phyloP scores from a whole-genome alignment of 1,284 basidiomycete species.

The Moesziomyces aphidis region DNA sequence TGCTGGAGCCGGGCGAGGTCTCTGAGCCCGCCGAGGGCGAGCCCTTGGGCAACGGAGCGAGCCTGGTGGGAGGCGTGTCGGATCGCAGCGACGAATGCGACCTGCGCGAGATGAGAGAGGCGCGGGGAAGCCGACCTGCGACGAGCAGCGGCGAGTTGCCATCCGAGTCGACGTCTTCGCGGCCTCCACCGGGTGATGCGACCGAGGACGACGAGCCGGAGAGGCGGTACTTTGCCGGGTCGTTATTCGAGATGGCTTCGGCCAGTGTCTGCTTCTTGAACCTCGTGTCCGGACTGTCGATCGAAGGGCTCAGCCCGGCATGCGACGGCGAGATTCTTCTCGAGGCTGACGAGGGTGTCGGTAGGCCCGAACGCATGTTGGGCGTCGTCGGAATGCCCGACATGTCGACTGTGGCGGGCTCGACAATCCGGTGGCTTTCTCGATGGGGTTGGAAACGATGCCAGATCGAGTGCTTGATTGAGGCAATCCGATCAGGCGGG shows the following conservation, averaged over 20 bases:
- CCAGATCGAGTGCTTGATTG: background rate
- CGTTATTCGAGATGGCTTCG: conserved; percentile 49
- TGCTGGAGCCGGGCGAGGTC: conserved; percentile 19
- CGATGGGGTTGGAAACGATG: no score
- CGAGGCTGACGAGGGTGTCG: conserved; percentile 30
- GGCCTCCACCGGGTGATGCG: conserved; percentile 10
- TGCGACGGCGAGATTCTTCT: conserved; percentile 16
- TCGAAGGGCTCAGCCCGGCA: conserved; percentile 23
- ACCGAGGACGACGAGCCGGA: conserved; percentile 8
- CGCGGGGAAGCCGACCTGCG: conserved; percentile 33
- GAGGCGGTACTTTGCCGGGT: conserved; percentile 52
- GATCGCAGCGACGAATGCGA: conserved; percentile 34
- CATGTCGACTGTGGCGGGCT: conserved; percentile 15
- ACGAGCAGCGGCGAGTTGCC: conserved; percentile 37
- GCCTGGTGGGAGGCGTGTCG: conserved; percentile 31
- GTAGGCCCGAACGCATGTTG: conserved; percentile 45
- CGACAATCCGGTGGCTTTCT: background rate
- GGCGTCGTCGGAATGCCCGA: conserved; percentile 50
- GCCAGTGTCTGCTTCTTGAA: conserved; percentile 49
- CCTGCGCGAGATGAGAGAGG: conserved; percentile 33
- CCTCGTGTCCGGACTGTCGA: conserved; percentile 42
- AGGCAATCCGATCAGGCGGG: background rate
- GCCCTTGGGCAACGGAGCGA: conserved; percentile 8
- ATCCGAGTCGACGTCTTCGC: conserved; percentile 22
- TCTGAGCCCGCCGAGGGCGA: conserved; percentile 32